These are phyloP conservation scores for Solanum pimpinellifolium DNA, from an alignment of 257 asterid genomes.

Conservation along the genomic window DNA sequence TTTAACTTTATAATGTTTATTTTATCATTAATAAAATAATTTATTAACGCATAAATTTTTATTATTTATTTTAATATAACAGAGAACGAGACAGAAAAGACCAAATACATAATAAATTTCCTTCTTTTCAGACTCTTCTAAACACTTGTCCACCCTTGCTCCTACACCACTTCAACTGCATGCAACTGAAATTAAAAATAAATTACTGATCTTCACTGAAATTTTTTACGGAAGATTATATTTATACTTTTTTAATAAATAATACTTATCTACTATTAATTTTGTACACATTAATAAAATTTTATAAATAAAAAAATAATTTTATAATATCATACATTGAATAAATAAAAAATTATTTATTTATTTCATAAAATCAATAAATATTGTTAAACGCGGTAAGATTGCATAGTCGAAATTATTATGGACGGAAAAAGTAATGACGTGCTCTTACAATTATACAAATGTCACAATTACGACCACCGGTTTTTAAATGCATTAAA, in stretches of 20 bases:
- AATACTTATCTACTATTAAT: too few species aligned
- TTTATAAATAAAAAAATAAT: too few species aligned
- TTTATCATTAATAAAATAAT: too few species aligned
- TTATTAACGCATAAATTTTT: too few species aligned
- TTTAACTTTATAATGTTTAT: too few species aligned
- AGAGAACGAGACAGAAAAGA: background rate
- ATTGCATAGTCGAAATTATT: too few species aligned
- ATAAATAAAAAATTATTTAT: too few species aligned
- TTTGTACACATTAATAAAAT: too few species aligned
- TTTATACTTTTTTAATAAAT: too few species aligned
- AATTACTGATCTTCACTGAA: background rate
- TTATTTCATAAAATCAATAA: too few species aligned
- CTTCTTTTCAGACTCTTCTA: background rate
- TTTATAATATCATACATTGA: too few species aligned
- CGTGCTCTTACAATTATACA: background rate
- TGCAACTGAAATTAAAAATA: background rate
- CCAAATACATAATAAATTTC: background rate
- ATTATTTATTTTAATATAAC: background rate
- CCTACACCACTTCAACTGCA: background rate
- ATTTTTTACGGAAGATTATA: background rate
- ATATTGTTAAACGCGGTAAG: accelerated
- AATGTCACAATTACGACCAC: background rate
- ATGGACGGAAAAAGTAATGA: too few species aligned
- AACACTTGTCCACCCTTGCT: background rate
- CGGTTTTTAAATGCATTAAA: background rate